phyloP scores from a whole-genome alignment of 176 grass and related monocot species.

The Bolboschoenus planiculmis region DNA sequence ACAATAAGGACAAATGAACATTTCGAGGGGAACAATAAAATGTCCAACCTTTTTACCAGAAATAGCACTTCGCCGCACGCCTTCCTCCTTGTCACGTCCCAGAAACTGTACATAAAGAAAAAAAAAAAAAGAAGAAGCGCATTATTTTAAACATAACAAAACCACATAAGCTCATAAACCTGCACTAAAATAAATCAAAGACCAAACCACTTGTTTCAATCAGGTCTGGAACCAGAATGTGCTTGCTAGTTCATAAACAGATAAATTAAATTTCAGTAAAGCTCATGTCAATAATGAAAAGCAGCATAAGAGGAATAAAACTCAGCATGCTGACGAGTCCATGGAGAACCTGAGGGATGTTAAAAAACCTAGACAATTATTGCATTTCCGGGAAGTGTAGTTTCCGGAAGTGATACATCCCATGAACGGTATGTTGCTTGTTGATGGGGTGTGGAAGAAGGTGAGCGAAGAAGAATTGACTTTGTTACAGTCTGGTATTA shows the following conservation, averaged over 20 bases:
- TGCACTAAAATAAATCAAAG: not conserved
- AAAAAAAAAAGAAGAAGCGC: no score
- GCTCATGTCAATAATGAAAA: not conserved
- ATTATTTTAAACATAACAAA: not conserved
- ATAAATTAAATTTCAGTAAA: not conserved
- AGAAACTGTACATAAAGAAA: constrained; percentile 48
- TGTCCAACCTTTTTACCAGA: constrained; percentile 99
- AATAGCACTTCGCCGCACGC: constrained; percentile 70
- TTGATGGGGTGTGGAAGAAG: constrained; percentile 53
- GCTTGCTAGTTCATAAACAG: not conserved
- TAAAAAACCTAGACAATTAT: constrained; percentile 27
- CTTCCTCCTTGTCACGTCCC: constrained; percentile 75
- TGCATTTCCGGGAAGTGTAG: not conserved
- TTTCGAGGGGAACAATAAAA: not conserved
- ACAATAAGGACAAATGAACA: not conserved
- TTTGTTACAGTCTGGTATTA: constrained; percentile 26
- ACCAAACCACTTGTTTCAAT: not conserved
- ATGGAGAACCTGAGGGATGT: constrained; percentile 12
- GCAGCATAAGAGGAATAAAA: constrained; percentile 16
- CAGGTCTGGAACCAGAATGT: not conserved
- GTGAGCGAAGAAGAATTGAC: constrained; percentile 41
- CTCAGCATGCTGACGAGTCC: not conserved
- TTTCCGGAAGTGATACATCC: constrained; percentile 13
- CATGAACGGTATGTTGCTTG: constrained; percentile 40
- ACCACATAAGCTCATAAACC: no score